phyloP scores from a whole-genome alignment of 306 rosid species.

The Luffa aegyptiaca region DNA sequence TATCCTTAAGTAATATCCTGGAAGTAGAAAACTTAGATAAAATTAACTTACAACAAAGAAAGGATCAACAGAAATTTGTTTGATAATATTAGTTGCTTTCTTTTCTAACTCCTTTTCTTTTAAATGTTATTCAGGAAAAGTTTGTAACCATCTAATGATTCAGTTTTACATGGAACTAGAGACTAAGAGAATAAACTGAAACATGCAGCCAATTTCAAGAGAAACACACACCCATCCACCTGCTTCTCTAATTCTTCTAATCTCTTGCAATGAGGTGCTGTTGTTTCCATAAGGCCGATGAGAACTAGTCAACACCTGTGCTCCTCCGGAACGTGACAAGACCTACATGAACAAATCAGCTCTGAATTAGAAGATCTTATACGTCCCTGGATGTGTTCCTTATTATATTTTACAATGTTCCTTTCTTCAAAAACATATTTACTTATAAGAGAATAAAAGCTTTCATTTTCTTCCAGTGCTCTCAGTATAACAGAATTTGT shows the following conservation, averaged over 20 bases:
- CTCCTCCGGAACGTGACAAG: conserved; percentile 70
- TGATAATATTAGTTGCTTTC: not conserved
- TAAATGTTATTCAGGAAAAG: not conserved
- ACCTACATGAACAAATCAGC: conserved; percentile 46
- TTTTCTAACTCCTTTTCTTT: not conserved
- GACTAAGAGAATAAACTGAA: conserved; percentile 17
- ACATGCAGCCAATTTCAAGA: not conserved
- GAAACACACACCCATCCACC: conserved; percentile 99
- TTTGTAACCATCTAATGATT: not conserved
- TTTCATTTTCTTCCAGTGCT: not conserved
- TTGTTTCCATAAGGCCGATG: conserved; percentile 93
- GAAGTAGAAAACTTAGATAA: not conserved
- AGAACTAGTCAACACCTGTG: conserved; percentile 66
- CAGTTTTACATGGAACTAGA: not conserved
- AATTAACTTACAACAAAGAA: not conserved
- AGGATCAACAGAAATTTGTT: not conserved
- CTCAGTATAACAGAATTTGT: not conserved
- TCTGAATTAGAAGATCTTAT: not conserved
- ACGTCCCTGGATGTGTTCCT: not conserved
- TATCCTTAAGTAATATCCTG: not conserved
- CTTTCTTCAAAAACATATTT: not conserved
- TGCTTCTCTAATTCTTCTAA: conserved; percentile 94
- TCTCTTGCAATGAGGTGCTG: conserved; percentile 68
- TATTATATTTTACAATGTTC: not conserved
- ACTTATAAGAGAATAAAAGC: not conserved